phyloP scores from a whole-genome alignment of 768 basidiomycete species.

The Lactarius vividus region DNA sequence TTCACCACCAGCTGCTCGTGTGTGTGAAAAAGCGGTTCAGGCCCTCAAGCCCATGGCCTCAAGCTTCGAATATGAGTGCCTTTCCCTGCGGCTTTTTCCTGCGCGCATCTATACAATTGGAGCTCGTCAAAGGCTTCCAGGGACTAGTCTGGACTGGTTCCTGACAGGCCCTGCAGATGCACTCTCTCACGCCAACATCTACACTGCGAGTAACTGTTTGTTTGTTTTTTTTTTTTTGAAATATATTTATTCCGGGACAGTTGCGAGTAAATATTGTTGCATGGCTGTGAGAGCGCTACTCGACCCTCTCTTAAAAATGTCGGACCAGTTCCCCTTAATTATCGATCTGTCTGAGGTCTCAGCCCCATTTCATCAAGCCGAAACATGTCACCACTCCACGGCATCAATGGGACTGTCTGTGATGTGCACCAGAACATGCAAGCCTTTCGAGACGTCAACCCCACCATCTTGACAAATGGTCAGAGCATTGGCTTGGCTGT shows the following conservation, averaged over 20 bases:
- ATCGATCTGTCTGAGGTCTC: not conserved
- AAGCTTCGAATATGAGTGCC: not conserved
- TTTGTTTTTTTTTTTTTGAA: no score
- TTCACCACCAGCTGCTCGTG: not conserved
- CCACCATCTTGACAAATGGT: conserved; percentile 33
- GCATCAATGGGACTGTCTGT: conserved; percentile 2
- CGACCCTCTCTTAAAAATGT: not conserved
- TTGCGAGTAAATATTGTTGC: not conserved
- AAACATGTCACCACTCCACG: not conserved
- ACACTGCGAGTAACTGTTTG: no score
- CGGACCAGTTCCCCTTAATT: no score
- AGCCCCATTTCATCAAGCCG: not conserved
- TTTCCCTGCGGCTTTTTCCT: no score
- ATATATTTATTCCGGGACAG: no score
- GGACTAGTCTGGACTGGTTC: no score
- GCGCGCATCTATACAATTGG: no score
- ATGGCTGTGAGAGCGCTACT: not conserved
- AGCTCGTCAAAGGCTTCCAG: no score
- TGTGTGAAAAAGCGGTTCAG: not conserved
- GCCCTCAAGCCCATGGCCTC: not conserved
- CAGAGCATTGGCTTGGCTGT: conserved; percentile 40
- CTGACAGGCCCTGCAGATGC: no score
- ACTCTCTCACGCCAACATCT: no score
- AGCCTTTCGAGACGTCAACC: not conserved
- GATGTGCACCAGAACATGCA: not conserved